These are phyloP conservation scores for Lodderomyces jiufengensis DNA, from an alignment of 1,139 yeast species.

Conservation along the genomic window DNA sequence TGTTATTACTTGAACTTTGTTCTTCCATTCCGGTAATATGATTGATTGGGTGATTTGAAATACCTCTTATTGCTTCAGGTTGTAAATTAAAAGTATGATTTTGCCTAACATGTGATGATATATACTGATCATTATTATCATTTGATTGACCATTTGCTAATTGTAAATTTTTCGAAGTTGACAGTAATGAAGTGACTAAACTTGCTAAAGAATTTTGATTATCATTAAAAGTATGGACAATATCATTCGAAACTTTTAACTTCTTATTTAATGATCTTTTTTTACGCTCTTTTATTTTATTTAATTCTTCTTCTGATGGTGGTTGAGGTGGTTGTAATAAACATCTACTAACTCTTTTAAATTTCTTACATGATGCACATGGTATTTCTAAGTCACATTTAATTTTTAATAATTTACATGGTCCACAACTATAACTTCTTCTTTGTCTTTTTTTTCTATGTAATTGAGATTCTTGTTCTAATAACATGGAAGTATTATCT, in stretches of 20 bases:
- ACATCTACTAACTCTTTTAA: conserved; percentile 40
- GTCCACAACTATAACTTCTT: conserved; percentile 56
- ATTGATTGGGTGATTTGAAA: conserved; percentile 4
- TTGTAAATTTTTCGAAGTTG: conserved; percentile 8
- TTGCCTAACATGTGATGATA: conserved; percentile 1
- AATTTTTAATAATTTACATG: conserved; percentile 50
- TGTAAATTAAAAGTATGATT: conserved; percentile 4
- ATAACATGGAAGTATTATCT: too few species aligned
- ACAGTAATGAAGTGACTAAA: conserved; percentile 8
- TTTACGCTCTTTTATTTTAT: conserved; percentile 23
- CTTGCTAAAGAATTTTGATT: conserved; percentile 12
- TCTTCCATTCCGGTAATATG: conserved; percentile 1
- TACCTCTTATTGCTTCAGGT: conserved; percentile 1
- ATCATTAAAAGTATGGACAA: conserved; percentile 11
- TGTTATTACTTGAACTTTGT: neutral
- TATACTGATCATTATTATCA: neutral
- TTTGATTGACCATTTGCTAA: neutral
- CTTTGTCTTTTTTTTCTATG: conserved; percentile 30
- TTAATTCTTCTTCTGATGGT: conserved; percentile 32
- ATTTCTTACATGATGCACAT: conserved; percentile 46
- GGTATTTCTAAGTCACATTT: conserved; percentile 51
- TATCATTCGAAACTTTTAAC: conserved; percentile 10
- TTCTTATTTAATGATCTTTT: conserved; percentile 17
- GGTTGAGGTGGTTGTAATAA: conserved; percentile 44
- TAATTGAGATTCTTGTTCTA: too few species aligned